Evolutionary conservation across 2,329 filamentous ascomycete species (phyloP), one percentile per base, ranked within the genome.

Genomic region (Stachybotrys chartarum): DNA sequence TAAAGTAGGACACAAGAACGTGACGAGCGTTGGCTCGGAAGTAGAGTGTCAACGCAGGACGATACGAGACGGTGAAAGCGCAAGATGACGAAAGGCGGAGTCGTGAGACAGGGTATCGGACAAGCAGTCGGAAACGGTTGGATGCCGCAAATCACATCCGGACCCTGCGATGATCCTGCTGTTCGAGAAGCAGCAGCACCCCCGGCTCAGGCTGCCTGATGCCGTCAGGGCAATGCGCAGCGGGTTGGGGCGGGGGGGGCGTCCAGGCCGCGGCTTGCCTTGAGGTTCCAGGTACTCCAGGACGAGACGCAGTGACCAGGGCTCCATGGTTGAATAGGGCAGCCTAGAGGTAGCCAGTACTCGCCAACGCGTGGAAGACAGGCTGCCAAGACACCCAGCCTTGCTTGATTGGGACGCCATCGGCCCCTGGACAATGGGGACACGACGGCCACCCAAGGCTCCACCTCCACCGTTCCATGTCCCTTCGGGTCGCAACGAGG

Each of bases 211-310:
- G 44, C 52, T 50, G 44, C 44, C 54, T 30, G 16, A 56, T 56
- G 56, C 54, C 56, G 56, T 58, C 57, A 58, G 55, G 54, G 16
- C 32, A 30, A 35, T 48, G 49, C 49, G n/a, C 35, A 42, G 35
- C 35, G 35, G n/a, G n/a, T n/a, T n/a, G n/a, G n/a, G n/a, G n/a
- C n/a, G n/a, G n/a, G 24, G 24, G 24, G 35, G 35, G 35, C 35
- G 8, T 42, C 35, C 5, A 42, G 35, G 35, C 35, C 35, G 14
- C 35, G 35, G 35, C 24, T 42, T 42, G 35, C 35, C 35, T 42
- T 3, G 8, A 14, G 35, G 35, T 14, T 10, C 35, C 10, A 5
- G 35, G 5, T 14, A 24, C 24, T 24, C 24, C 24, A 24, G 24
- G 24, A 24, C 24, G 24, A 24, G 24, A 24, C 2, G 24, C 24